phyloP scores from a whole-genome alignment of 345 rosid species.

The Microcos paniculata region DNA sequence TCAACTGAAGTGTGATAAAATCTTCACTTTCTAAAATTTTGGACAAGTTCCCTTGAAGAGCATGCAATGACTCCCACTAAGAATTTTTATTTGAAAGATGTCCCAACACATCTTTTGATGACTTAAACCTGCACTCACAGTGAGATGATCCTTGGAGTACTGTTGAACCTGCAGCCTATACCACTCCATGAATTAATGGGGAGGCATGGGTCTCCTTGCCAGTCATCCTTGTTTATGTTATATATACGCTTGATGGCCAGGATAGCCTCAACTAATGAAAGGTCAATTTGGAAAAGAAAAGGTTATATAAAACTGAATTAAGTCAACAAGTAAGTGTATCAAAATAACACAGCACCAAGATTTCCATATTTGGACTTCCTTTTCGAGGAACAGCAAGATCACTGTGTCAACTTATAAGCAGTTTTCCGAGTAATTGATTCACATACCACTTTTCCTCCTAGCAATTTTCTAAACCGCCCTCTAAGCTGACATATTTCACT shows the following conservation, averaged over 20 bases:
- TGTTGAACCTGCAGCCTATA: conserved; percentile 10
- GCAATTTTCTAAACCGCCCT: no score
- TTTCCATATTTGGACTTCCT: background rate
- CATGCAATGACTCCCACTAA: background rate
- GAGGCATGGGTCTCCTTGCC: conserved; percentile 40
- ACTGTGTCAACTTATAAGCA: no score
- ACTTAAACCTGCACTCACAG: conserved; percentile 21
- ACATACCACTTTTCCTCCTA: no score
- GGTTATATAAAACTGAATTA: background rate
- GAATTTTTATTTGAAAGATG: background rate
- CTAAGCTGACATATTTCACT: no score
- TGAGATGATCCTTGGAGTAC: conserved; percentile 27
- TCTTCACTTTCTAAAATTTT: no score
- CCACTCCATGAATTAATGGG: conserved; percentile 28
- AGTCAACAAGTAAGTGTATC: background rate
- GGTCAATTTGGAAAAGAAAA: background rate
- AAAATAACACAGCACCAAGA: background rate
- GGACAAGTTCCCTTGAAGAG: background rate
- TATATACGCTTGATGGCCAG: conserved; percentile 7
- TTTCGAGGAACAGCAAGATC: no score
- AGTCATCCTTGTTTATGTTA: background rate
- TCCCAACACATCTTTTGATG: background rate
- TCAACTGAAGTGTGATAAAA: background rate
- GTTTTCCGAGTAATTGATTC: no score
- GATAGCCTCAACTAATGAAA: conserved; percentile 22